Evolutionary conservation across 371 early-diverging fungal genomes (phyloP).

Genomic region (Syncephalis fuscata): DNA sequence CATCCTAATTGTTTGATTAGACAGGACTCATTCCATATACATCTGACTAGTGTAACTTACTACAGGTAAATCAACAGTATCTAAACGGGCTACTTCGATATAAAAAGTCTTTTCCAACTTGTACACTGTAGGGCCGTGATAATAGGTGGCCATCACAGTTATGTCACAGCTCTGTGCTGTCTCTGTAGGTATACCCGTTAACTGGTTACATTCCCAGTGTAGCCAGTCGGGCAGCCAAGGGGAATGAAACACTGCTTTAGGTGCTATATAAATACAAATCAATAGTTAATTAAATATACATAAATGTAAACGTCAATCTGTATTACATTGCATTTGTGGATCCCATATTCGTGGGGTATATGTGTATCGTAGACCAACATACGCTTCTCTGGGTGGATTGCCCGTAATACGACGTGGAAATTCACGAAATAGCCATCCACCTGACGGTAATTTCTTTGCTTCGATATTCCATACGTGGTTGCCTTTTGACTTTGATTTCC

Average conservation of each 20-base stretch:
- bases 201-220: slow-evolving; percentile 35
- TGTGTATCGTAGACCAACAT: slow-evolving; percentile 27
- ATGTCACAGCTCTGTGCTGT: slow-evolving; percentile 25
- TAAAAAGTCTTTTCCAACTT: slow-evolving; percentile 19
- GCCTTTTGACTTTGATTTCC: slow-evolving; percentile 48
- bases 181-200: slow-evolving; percentile 31
- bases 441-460: slow-evolving; percentile 31
- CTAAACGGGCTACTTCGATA: slow-evolving; percentile 7
- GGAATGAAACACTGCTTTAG: slow-evolving; percentile 38
- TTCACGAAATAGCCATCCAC: slow-evolving; percentile 44
- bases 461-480: slow-evolving; percentile 52
- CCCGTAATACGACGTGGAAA: slow-evolving; percentile 36
- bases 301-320: neutral
- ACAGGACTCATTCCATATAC: too few relatives aligned
- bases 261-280: slow-evolving; percentile 14
- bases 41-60: slow-evolving; percentile 4
- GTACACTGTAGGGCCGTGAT: slow-evolving; percentile 25
- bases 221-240: slow-evolving; percentile 46
- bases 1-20: too few relatives aligned
- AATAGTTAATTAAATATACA: neutral
- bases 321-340: slow-evolving; percentile 34
- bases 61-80: slow-evolving; percentile 4
- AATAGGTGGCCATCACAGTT: slow-evolving; percentile 30
- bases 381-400: slow-evolving; percentile 27
- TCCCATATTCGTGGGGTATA: slow-evolving; percentile 46